Evolutionary conservation across 2,329 filamentous ascomycete species (phyloP).

Genomic region (Fusarium foetens): DNA sequence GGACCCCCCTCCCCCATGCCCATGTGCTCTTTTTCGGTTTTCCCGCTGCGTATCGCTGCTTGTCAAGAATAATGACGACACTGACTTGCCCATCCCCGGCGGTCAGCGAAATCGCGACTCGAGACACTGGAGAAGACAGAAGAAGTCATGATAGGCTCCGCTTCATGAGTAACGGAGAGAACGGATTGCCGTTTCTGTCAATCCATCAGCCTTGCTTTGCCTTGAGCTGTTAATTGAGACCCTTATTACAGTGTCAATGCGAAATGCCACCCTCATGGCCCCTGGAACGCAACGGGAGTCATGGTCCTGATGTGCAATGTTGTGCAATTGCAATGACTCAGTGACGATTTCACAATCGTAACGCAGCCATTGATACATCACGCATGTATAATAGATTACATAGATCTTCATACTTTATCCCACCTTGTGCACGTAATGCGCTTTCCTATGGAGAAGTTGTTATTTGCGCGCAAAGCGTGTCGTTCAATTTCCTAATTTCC

Average conservation of each 20-base stretch:
- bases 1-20: conserved; percentile 28
- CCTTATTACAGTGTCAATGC: not conserved
- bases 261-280: conserved; percentile 10
- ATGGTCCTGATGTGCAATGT: conserved; percentile 5
- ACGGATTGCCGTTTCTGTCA: conserved; percentile 28
- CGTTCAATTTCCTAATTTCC: conserved; percentile 32
- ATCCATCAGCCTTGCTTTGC: conserved; percentile 16
- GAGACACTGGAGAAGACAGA: conserved; percentile 35
- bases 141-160: conserved; percentile 15
- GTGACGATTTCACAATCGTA: conserved; percentile 5
- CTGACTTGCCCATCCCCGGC: conserved; percentile 38
- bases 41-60: conserved; percentile 33
- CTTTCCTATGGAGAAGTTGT: conserved; percentile 1
- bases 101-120: conserved; percentile 45
- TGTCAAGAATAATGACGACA: conserved; percentile 42
- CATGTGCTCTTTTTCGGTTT: conserved; percentile 33
- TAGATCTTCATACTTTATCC: conserved; percentile 17
- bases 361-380: conserved; percentile 8
- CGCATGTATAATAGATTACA: conserved; percentile 14
- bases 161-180: conserved; percentile 1
- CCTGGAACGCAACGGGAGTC: conserved; percentile 5
- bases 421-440: not conserved
- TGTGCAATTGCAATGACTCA: conserved; percentile 20
- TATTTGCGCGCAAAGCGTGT: conserved; percentile 30
- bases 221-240: conserved; percentile 10